Conservation (phyloP, 2,329 filamentous ascomycete species). For the Lasiodiplodia citricola region DNA sequence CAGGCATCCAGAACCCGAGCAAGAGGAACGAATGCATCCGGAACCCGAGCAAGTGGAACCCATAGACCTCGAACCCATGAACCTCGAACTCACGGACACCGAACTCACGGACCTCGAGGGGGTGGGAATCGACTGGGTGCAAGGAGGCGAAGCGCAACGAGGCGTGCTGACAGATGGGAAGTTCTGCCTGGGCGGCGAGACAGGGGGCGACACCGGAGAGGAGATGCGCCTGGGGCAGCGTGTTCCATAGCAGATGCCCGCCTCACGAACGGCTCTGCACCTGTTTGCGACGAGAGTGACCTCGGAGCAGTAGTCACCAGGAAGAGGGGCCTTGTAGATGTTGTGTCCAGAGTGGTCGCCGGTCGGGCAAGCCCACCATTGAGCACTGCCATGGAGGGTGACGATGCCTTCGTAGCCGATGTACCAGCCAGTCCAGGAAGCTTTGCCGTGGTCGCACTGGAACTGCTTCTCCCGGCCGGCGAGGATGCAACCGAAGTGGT, state of each 20-base stretch:
- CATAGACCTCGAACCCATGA: not conserved
- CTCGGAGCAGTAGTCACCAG: not conserved
- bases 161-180: no score
- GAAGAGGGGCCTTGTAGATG: slow-evolving; percentile 1
- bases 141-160: no score
- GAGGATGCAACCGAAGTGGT: slow-evolving; percentile 17
- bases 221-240: not conserved
- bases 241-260: not conserved
- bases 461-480: not conserved
- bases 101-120: not conserved
- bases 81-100: not conserved
- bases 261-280: not conserved
- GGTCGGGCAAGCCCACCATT: slow-evolving; percentile 3
- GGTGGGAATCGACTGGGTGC: no score
- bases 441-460: slow-evolving; percentile 15
- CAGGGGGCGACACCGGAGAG: no score
- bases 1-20: not conserved
- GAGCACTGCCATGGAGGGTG: not conserved
- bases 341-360: slow-evolving; percentile 18
- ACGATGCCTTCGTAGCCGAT: slow-evolving; percentile 12
- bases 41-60: not conserved
- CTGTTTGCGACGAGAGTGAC: slow-evolving; percentile 2
- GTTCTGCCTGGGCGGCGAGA: no score
- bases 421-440: not conserved
- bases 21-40: not conserved